Conservation (phyloP, 306 rosid genomes). For the Cucurbita ficifolia region DNA sequence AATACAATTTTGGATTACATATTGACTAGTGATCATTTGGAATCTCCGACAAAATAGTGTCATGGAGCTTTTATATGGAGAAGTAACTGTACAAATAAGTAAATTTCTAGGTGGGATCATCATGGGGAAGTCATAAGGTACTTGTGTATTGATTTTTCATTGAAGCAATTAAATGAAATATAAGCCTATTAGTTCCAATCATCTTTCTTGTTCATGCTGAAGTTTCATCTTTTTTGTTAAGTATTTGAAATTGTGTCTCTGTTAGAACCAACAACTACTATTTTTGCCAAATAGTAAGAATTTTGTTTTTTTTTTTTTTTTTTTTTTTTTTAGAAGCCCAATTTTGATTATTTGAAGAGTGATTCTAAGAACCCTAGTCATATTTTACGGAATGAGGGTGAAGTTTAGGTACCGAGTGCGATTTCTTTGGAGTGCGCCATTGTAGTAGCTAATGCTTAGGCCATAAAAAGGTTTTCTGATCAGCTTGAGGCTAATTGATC, state of each 20-base stretch:
- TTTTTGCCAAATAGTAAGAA: neutral
- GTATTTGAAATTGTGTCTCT: neutral
- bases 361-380: neutral
- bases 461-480: neutral
- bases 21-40: neutral
- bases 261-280: neutral
- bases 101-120: neutral
- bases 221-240: neutral
- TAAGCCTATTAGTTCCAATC: neutral
- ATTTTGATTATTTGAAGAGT: neutral
- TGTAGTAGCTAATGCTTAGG: neutral
- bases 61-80: neutral
- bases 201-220: neutral
- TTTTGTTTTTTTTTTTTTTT: neutral
- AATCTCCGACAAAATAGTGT: neutral
- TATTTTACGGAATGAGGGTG: neutral
- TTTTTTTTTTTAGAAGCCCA: neutral
- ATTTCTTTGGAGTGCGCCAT: neutral
- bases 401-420: neutral
- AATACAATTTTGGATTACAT: neutral
- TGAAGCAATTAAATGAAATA: neutral
- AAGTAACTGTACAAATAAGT: neutral
- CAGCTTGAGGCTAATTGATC: slow-evolving; percentile 9
- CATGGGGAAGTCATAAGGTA: neutral
- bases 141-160: neutral